phyloP scores from a whole-genome alignment of 2,329 filamentous ascomycete genomes.

The Ophiostoma piceae region DNA sequence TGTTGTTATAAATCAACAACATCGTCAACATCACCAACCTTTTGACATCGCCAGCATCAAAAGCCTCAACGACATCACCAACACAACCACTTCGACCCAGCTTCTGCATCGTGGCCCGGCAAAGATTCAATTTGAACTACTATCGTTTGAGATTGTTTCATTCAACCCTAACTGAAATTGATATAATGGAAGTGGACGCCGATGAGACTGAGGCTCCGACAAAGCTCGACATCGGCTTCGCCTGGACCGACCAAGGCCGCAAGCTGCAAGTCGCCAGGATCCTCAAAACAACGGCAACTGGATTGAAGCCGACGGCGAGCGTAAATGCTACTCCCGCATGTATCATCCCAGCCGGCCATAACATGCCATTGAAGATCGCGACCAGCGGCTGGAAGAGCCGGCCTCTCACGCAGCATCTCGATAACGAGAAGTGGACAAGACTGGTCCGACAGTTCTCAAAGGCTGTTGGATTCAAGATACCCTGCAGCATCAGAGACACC shows the following conservation, averaged over 20 bases:
- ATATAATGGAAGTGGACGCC: not conserved
- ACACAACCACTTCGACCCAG: not conserved
- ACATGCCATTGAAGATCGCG: slow-evolving; percentile 12
- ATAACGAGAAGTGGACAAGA: slow-evolving; percentile 21
- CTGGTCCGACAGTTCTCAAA: slow-evolving; percentile 18
- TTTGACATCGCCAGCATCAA: not conserved
- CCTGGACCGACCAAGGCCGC: slow-evolving; percentile 15
- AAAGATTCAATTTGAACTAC: not conserved
- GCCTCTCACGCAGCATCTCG: not conserved
- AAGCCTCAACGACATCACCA: not conserved
- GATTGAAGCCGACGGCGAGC: not conserved
- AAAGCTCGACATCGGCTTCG: slow-evolving; percentile 3
- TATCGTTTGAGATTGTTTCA: not conserved
- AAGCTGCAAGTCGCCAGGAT: slow-evolving; percentile 7
- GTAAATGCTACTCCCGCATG: slow-evolving; percentile 23
- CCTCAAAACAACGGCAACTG: not conserved
- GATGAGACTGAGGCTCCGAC: not conserved
- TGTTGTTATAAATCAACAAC: not conserved
- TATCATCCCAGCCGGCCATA: slow-evolving; percentile 16
- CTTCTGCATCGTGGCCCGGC: not conserved
- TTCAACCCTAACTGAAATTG: not conserved
- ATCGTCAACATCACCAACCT: not conserved
- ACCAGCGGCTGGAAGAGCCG: slow-evolving; percentile 23
- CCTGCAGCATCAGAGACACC: slow-evolving; percentile 18
- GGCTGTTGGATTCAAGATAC: not conserved